These are phyloP conservation scores for Stenogyne calaminthoides DNA, from an alignment of 305 asterid genomes.

Conservation along the genomic window DNA sequence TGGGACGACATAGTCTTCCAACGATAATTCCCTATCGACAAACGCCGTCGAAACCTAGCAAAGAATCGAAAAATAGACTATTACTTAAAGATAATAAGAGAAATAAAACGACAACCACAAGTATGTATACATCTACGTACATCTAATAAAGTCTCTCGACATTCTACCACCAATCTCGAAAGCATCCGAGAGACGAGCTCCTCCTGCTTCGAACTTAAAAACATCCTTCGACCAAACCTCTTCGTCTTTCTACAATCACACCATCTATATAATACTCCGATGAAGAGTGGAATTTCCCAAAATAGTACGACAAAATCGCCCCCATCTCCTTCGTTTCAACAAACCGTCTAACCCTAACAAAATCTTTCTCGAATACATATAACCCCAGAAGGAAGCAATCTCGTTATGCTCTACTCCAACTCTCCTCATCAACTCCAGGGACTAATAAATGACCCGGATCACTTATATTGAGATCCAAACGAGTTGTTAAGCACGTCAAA, in stretches of 20 bases:
- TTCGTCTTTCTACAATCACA: slow-evolving; percentile 51
- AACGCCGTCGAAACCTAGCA: slow-evolving; percentile 58
- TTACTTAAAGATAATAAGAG: not conserved
- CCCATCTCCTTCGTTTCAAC: slow-evolving; percentile 41
- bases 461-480: not conserved
- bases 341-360: not conserved
- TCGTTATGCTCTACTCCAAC: not conserved
- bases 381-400: not conserved
- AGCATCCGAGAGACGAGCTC: slow-evolving; percentile 57
- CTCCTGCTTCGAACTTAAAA: slow-evolving; percentile 62
- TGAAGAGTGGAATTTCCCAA: slow-evolving; percentile 58
- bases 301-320: slow-evolving; percentile 53
- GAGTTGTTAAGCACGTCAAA: not conserved
- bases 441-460: not conserved
- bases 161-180: too few species aligned
- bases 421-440: not conserved
- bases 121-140: slow-evolving; percentile 27
- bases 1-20: slow-evolving; percentile 52
- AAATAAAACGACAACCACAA: not conserved
- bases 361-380: not conserved
- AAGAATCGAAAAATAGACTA: not conserved
- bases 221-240: slow-evolving; percentile 56
- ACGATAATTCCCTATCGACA: slow-evolving; percentile 46
- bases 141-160: slow-evolving; percentile 55
- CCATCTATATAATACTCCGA: slow-evolving; percentile 63